A percentile compares a stretch with the other conserved stretches of the same genome.
Evolutionary conservation across 1,139 yeast species (phyloP).

Genomic region (Arxiozyma telluris): DNA sequence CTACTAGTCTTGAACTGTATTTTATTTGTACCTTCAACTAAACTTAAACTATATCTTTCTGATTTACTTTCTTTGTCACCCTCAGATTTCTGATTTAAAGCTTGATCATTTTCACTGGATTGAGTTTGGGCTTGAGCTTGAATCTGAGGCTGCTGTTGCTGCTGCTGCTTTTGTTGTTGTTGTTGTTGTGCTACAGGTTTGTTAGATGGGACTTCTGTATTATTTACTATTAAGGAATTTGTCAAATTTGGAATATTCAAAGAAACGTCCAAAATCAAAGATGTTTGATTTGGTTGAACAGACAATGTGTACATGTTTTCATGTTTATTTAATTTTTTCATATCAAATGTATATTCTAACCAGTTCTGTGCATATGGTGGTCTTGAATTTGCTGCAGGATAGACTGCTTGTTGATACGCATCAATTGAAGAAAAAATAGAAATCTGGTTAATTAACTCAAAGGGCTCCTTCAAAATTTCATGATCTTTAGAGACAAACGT

Average conservation of each 20-base stretch:
- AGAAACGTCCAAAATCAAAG: conserved; percentile 19
- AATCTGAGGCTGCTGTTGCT: no score
- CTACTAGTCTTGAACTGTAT: conserved; percentile 21
- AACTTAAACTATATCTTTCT: conserved; percentile 23
- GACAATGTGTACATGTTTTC: conserved; percentile 25
- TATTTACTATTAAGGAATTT: conserved; percentile 19
- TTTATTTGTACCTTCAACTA: conserved; percentile 26
- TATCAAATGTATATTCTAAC: conserved; percentile 26
- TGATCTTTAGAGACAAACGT: conserved; percentile 17
- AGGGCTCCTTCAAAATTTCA: conserved; percentile 17
- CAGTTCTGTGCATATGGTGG: conserved; percentile 26
- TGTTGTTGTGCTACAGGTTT: background rate
- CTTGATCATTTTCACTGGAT: conserved; percentile 3
- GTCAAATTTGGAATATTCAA: conserved; percentile 11
- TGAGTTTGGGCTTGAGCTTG: conserved; percentile 4
- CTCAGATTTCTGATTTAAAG: conserved; percentile 1
- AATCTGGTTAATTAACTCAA: conserved; percentile 18
- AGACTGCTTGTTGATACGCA: conserved; percentile 24
- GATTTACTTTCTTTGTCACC: conserved; percentile 4
- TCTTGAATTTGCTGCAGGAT: conserved; percentile 24
- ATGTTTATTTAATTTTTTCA: conserved; percentile 19
- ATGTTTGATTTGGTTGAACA: conserved; percentile 26
- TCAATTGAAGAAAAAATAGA: conserved; percentile 23
- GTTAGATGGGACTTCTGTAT: conserved; percentile 14
- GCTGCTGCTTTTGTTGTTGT: conserved; percentile 6